Conservation (phyloP, 495 filamentous ascomycete genomes). For the Paragyromitra xinjiangensis region DNA sequence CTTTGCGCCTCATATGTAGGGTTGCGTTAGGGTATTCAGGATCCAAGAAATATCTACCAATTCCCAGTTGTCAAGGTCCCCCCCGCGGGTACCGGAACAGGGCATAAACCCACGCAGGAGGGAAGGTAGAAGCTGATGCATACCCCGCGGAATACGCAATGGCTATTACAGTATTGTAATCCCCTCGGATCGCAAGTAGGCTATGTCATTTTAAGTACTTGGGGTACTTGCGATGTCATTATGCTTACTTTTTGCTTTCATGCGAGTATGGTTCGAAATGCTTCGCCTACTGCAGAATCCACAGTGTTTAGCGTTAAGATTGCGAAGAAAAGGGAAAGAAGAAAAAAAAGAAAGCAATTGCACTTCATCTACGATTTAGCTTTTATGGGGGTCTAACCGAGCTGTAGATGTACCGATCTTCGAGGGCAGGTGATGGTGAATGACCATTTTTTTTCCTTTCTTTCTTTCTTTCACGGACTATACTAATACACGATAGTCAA, state of each 20-base stretch:
- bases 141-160: conserved; percentile 24
- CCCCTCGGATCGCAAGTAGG: not conserved
- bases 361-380: not conserved
- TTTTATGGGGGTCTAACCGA: not conserved
- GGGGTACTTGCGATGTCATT: not conserved
- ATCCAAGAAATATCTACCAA: not conserved
- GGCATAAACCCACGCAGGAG: not conserved
- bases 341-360: conserved; percentile 1
- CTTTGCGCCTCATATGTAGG: conserved; percentile 16
- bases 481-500: conserved; percentile 8
- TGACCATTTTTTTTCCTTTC: not conserved
- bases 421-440: not conserved
- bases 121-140: conserved; percentile 8
- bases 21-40: conserved; percentile 32
- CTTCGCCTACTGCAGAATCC: not conserved
- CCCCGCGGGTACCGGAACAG: not conserved
- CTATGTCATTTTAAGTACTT: not conserved
- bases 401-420: conserved; percentile 8
- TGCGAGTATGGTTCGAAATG: not conserved
- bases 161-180: conserved; percentile 13
- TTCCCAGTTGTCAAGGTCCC: conserved; percentile 1
- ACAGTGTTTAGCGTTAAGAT: too few species aligned
- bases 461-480: not conserved
- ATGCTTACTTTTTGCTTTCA: conserved; percentile 11
- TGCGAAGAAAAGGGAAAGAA: too few species aligned